Evolutionary conservation across 129 eudicot species (phyloP), one percentile per base, ranked within the genome.

Genomic region (Arctium minus): DNA sequence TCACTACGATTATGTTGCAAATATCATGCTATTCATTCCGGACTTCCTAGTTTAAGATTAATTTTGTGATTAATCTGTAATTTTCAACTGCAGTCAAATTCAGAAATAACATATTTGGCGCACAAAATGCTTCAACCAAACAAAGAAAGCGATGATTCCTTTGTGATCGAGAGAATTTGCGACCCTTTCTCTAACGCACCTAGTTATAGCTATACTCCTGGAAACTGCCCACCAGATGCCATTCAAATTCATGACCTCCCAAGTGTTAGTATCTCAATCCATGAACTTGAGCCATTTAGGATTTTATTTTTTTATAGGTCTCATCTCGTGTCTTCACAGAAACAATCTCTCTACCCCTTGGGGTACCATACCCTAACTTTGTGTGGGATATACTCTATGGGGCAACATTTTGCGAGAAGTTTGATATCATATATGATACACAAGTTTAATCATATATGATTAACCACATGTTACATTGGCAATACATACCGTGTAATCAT

Each of bases 161-260:
- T 82, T 35, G 88, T 77, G 31, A 56, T 82, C 31, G 80, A 69
- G 74, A 70, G 72, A 75, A 84, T 92, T 56, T 92, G 97, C 70
- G 83, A 92, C 75, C 92, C 97, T 80, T 90, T 92, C 76, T 56
- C 89, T 1, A 73, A 80, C 5, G 83, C 88, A 69, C 91, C 97
- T 29, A 84, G 77, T 79, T 89, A 88, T 69, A 73, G 29, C 35
- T 88, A 85, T 33, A 18, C 81, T 68, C 90, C 89, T 37, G 87
- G 70, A 31, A 75, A 80, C 46, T 92, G 94, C 70, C 83, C 86
- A 65, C 82, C 86, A 7, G 83, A 86, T 70, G 70, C 90, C 65
- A 85, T 90, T 22, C 85, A 89, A 56, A 79, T 92, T 33, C 88
- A 84, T 18, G 92, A 88, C 22, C 69, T 92, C 5, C 90, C 90